Conservation (phyloP, 2,329 filamentous ascomycete species). For the Magnaporthales sp. region DNA sequence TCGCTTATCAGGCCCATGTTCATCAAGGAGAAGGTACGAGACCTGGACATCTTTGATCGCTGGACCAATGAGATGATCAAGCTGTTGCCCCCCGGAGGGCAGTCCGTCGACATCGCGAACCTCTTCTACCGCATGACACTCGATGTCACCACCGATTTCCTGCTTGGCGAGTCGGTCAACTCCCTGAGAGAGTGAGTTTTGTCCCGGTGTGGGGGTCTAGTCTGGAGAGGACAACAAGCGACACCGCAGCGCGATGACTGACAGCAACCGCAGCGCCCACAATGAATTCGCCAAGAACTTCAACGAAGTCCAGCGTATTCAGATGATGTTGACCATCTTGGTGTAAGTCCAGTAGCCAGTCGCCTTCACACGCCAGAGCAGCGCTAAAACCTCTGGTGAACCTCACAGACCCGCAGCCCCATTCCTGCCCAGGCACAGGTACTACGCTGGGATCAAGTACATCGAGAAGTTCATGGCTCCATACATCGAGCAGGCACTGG, state of each 20-base stretch:
- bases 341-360: conserved; percentile 18
- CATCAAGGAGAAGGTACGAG: conserved; percentile 33
- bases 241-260: not conserved
- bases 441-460: conserved; percentile 51
- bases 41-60: conserved; percentile 48
- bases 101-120: conserved; percentile 49
- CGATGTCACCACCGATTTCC: conserved; percentile 58
- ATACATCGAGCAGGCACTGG: conserved; percentile 59
- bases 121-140: conserved; percentile 59
- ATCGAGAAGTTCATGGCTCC: conserved; percentile 63
- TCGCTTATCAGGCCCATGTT: conserved; percentile 47
- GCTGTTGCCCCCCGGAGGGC: conserved; percentile 45
- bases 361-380: not conserved
- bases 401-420: conserved; percentile 46
- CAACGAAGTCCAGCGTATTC: conserved; percentile 57
- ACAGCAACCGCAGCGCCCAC: conserved; percentile 29
- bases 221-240: no score
- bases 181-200: conserved; percentile 30
- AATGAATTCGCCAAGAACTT: conserved; percentile 62
- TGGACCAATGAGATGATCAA: conserved; percentile 50
- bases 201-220: not conserved
- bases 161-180: conserved; percentile 51
- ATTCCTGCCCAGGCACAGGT: conserved; percentile 49
- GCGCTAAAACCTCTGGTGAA: conserved; percentile 11
- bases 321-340: conserved; percentile 50